Conservation (phyloP, 2,329 filamentous ascomycete genomes). For the Myriosclerotinia duriaeana region DNA sequence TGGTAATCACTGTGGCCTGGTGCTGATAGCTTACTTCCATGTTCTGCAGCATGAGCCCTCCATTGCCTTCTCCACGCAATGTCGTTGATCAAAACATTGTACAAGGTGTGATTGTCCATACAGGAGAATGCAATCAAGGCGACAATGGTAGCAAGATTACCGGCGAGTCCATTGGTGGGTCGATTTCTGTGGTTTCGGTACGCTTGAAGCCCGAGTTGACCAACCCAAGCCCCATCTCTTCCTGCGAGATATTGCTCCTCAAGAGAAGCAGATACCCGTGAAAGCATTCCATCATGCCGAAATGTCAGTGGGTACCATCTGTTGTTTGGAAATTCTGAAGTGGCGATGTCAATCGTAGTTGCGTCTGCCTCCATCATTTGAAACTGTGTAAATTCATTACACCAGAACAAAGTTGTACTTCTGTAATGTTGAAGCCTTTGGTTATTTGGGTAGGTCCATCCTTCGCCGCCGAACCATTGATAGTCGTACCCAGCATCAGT, state of each 20-base stretch:
- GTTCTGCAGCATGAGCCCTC: constrained; percentile 23
- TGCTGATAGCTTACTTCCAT: constrained; percentile 31
- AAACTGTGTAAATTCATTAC: constrained; percentile 30
- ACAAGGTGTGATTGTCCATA: constrained; percentile 7
- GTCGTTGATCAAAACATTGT: constrained; percentile 24
- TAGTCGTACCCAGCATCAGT: constrained; percentile 23
- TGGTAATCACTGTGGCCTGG: neutral
- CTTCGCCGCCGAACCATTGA: constrained; percentile 19
- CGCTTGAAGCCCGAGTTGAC: constrained; percentile 23
- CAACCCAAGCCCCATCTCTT: constrained; percentile 26
- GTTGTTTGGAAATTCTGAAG: constrained; percentile 23
- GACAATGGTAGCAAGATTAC: constrained; percentile 32
- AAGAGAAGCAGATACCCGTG: constrained; percentile 21
- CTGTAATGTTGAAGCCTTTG: constrained; percentile 22
- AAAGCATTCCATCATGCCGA: constrained; percentile 23
- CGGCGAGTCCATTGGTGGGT: constrained; percentile 27
- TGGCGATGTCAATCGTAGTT: constrained; percentile 21
- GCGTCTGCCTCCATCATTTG: constrained; percentile 28
- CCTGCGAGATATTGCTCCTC: constrained; percentile 27
- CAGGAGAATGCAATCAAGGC: constrained; percentile 37
- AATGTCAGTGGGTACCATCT: constrained; percentile 32
- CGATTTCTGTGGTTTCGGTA: constrained; percentile 23
- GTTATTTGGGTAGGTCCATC: constrained; percentile 1
- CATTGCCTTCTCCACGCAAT: constrained; percentile 30
- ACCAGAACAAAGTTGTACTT: constrained; percentile 32